phyloP scores from a whole-genome alignment of 805 yeast genomes.

The Metschnikowia similis region DNA sequence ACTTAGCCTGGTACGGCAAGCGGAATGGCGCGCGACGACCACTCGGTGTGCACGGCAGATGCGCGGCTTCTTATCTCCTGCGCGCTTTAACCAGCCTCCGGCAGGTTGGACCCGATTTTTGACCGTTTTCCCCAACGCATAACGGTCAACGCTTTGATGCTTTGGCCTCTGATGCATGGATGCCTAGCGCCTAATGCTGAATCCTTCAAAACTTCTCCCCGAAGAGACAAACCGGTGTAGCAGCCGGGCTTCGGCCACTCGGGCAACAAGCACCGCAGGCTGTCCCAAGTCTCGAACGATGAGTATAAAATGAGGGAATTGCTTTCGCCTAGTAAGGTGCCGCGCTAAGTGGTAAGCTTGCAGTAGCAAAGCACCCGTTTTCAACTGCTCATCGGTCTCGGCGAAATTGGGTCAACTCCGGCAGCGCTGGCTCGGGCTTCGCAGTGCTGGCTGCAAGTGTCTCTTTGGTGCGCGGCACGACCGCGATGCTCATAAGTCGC shows the following conservation, averaged over 20 bases:
- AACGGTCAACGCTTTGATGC: too few species aligned
- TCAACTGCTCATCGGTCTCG: background rate
- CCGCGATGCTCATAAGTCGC: background rate
- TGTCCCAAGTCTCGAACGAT: too few species aligned
- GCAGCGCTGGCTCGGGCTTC: background rate
- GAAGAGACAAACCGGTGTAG: too few species aligned
- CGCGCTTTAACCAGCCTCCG: conserved; percentile 2
- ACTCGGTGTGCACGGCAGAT: background rate
- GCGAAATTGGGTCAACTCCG: background rate
- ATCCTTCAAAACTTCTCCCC: too few species aligned
- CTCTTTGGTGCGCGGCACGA: background rate
- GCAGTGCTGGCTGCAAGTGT: conserved; percentile 1
- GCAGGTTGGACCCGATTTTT: background rate
- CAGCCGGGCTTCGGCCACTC: too few species aligned
- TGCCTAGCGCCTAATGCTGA: too few species aligned
- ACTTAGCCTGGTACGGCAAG: background rate
- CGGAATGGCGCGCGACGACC: background rate
- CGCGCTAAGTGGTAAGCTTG: too few species aligned
- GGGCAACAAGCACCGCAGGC: too few species aligned
- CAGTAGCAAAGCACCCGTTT: background rate
- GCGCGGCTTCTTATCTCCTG: background rate
- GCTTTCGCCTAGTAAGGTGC: too few species aligned
- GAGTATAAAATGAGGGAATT: too few species aligned
- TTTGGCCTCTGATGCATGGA: too few species aligned
- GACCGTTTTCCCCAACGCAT: background rate